These are phyloP conservation scores for Nicotiana noctiflora DNA, from an alignment of 257 asterid genomes.

Conservation along the genomic window DNA sequence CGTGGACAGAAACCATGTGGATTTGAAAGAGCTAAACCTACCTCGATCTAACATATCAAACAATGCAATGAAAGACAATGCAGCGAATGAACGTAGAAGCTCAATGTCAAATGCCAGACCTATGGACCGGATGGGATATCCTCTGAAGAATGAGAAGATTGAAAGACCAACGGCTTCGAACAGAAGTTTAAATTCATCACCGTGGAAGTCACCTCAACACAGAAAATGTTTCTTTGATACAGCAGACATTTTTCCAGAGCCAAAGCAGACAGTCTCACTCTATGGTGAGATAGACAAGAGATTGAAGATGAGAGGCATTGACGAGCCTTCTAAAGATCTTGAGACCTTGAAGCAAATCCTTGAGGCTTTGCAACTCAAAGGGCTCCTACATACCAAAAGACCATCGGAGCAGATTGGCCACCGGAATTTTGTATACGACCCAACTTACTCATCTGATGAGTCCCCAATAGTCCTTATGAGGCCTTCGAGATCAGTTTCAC, in stretches of 20 bases:
- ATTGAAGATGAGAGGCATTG: conserved; percentile 65
- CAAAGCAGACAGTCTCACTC: conserved; percentile 40
- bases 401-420: conserved; percentile 30
- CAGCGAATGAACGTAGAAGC: background rate
- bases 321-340: conserved; percentile 72
- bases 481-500: conserved; percentile 39
- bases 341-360: conserved; percentile 81
- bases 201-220: conserved; percentile 50
- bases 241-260: conserved; percentile 77
- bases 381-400: conserved; percentile 61
- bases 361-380: conserved; percentile 91
- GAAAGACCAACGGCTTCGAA: conserved; percentile 32
- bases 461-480: conserved; percentile 58
- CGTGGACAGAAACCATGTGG: conserved; percentile 30
- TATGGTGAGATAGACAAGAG: conserved; percentile 65
- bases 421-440: conserved; percentile 45
- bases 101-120: conserved; percentile 6
- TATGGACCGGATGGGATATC: conserved; percentile 27
- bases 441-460: conserved; percentile 29
- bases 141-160: conserved; percentile 19
- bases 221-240: conserved; percentile 65
- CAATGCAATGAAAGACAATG: conserved; percentile 17
- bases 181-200: conserved; percentile 29
- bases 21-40: conserved; percentile 23
- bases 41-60: conserved; percentile 17